phyloP scores from a whole-genome alignment of 2,329 filamentous ascomycete genomes.

The Kalmusia sp. region DNA sequence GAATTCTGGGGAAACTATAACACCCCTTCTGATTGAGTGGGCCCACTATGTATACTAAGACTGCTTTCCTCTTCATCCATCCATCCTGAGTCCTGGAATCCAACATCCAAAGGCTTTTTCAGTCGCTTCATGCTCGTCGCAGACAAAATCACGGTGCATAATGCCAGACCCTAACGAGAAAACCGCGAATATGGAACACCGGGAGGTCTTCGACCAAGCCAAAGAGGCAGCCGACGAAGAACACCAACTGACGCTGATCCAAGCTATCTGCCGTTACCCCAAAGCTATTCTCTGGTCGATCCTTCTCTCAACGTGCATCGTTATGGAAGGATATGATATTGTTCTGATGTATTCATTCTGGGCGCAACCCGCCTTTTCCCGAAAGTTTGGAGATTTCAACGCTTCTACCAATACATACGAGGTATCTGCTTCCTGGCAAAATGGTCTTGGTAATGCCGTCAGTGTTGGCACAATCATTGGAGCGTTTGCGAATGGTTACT shows the following conservation, averaged over 20 bases:
- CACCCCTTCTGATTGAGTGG: no score
- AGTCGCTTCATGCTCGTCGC: no score
- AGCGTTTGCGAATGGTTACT: slow-evolving; percentile 48
- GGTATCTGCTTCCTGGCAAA: slow-evolving; percentile 51
- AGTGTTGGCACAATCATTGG: slow-evolving; percentile 50
- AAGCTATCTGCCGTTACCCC: slow-evolving; percentile 79
- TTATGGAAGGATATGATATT: slow-evolving; percentile 89
- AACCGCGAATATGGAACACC: no score
- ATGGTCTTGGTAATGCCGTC: slow-evolving; percentile 49
- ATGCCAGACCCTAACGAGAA: no score
- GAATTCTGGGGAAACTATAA: no score
- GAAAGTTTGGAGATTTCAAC: slow-evolving; percentile 43
- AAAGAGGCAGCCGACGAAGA: slow-evolving; percentile 17
- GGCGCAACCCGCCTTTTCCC: slow-evolving; percentile 49
- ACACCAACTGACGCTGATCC: slow-evolving; percentile 57
- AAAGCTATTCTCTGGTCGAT: slow-evolving; percentile 83
- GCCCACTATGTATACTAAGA: no score
- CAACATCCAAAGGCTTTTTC: no score
- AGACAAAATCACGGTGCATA: no score
- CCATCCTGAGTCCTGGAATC: no score
- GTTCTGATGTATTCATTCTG: slow-evolving; percentile 80
- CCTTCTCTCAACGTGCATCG: slow-evolving; percentile 81
- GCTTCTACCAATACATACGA: slow-evolving; percentile 39
- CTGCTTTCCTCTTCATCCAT: no score
- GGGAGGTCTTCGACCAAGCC: no score